Percentiles rank a stretch among this genome's conserved stretches.
phyloP scores from a whole-genome alignment of 2,329 filamentous ascomycete genomes.

The Huntiella moniliformis region DNA sequence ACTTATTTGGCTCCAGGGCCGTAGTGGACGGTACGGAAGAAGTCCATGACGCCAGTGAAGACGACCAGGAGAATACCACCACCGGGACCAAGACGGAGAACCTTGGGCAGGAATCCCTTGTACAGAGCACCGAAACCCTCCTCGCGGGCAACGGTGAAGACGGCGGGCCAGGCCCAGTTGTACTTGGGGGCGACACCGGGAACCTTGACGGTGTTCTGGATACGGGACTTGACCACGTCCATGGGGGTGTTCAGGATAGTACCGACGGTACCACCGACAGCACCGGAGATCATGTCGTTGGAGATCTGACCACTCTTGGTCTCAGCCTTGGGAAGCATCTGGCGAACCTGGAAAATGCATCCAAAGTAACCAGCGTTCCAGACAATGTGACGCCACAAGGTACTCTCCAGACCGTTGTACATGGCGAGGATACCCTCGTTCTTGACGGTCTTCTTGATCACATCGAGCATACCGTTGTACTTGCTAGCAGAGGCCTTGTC shows the following conservation, averaged over 20 bases:
- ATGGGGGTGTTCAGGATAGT: slow-evolving; percentile 89
- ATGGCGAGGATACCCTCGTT: slow-evolving; percentile 71
- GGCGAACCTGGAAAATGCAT: slow-evolving; percentile 92
- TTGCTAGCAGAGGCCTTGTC: slow-evolving; percentile 84
- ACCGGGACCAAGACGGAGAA: slow-evolving; percentile 33
- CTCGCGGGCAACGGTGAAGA: slow-evolving; percentile 75
- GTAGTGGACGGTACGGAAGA: slow-evolving; percentile 51
- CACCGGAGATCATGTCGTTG: slow-evolving; percentile 76
- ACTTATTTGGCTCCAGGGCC: slow-evolving; percentile 9
- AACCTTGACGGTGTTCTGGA: slow-evolving; percentile 80
- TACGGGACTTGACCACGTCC: slow-evolving; percentile 95
- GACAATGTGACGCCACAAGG: slow-evolving; percentile 74
- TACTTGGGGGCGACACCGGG: slow-evolving; percentile 78
- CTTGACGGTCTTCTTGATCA: slow-evolving; percentile 62
- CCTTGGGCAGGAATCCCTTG: slow-evolving; percentile 96
- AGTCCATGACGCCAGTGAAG: slow-evolving; percentile 79
- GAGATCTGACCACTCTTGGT: slow-evolving; percentile 64
- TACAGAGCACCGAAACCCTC: slow-evolving; percentile 85
- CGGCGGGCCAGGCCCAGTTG: slow-evolving; percentile 90
- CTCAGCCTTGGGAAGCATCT: slow-evolving; percentile 60
- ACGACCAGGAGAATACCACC: slow-evolving; percentile 62
- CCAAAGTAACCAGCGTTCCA: slow-evolving; percentile 98
- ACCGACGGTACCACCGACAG: slow-evolving; percentile 70
- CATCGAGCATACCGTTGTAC: slow-evolving; percentile 68
- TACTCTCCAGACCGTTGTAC: slow-evolving; percentile 94